A percentile compares a stretch with the other conserved stretches of the same genome.
These are phyloP conservation scores for Gymnopilus junonius DNA, from an alignment of 768 basidiomycete genomes.

Conservation along the genomic window DNA sequence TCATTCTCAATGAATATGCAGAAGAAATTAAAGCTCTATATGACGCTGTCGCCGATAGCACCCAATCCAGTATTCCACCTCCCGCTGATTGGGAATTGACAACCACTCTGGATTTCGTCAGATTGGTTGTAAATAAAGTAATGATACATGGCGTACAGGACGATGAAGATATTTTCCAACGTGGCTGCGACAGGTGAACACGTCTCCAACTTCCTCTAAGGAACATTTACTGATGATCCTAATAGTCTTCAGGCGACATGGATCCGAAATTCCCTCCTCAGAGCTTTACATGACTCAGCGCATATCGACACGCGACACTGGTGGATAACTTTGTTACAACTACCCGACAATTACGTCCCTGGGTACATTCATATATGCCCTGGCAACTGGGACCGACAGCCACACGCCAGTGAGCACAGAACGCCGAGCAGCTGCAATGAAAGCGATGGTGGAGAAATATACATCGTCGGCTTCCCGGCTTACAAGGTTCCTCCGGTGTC, in stretches of 20 bases:
- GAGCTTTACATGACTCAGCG: conserved; percentile 1
- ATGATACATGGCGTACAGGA: conserved; percentile 5
- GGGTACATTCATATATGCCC: conserved; percentile 3
- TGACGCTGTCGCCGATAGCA: conserved; percentile 18
- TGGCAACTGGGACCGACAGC: not conserved
- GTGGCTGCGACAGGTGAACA: conserved; percentile 14
- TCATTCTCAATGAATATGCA: conserved; percentile 40
- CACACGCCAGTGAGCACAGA: not conserved
- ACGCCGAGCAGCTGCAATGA: conserved; percentile 3
- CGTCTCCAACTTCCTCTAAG: not conserved
- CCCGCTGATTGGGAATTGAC: conserved; percentile 6
- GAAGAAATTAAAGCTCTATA: conserved; percentile 39
- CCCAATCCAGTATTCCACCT: conserved; percentile 7
- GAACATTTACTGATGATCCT: not conserved
- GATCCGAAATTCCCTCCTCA: conserved; percentile 14
- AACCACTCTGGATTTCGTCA: conserved; percentile 3
- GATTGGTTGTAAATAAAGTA: conserved; percentile 5
- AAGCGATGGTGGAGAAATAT: conserved; percentile 7
- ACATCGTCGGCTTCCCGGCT: not conserved
- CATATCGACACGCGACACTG: conserved; percentile 5
- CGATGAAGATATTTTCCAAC: conserved; percentile 15
- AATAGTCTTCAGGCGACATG: conserved; percentile 15
- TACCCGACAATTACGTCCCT: conserved; percentile 6
- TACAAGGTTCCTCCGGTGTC: not conserved
- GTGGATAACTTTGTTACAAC: conserved; percentile 16